Percentiles rank a stretch among this genome's conserved stretches.
Conservation (phyloP, 768 basidiomycete species). For the Agaricus bisporus region DNA sequence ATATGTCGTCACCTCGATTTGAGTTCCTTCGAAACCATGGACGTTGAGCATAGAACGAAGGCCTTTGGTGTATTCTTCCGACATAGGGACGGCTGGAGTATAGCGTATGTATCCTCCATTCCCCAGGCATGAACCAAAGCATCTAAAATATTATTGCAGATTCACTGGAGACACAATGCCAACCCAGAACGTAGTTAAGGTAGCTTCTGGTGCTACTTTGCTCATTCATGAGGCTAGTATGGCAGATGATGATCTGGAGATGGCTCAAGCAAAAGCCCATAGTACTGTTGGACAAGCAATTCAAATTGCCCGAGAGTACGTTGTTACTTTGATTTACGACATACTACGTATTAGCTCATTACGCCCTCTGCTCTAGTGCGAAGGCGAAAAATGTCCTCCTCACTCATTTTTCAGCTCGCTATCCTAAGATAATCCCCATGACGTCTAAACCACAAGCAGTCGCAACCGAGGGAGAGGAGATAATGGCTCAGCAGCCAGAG, state of each 20-base stretch:
- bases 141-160: conserved; percentile 30
- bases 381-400: conserved; percentile 78
- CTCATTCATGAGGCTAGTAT: conserved; percentile 95
- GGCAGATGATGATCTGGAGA: conserved; percentile 72
- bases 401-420: conserved; percentile 93
- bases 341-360: not conserved
- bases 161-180: conserved; percentile 93
- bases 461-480: not conserved
- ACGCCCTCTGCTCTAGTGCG: conserved; percentile 50
- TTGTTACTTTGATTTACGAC: conserved; percentile 4
- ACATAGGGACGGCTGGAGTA: conserved; percentile 70
- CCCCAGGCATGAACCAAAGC: conserved; percentile 22
- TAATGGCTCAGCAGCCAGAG: too few relatives aligned
- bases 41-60: conserved; percentile 65
- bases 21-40: conserved; percentile 55
- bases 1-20: conserved; percentile 54
- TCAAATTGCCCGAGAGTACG: conserved; percentile 63
- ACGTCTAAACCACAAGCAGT: conserved; percentile 19
- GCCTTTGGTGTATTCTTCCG: conserved; percentile 70
- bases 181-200: conserved; percentile 54
- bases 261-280: conserved; percentile 76
- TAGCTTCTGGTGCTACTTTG: conserved; percentile 64
- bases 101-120: conserved; percentile 57
- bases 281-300: conserved; percentile 90
- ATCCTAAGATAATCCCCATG: conserved; percentile 77